Evolutionary conservation across 768 basidiomycete genomes (phyloP).

Genomic region (Agrocybe praecox): DNA sequence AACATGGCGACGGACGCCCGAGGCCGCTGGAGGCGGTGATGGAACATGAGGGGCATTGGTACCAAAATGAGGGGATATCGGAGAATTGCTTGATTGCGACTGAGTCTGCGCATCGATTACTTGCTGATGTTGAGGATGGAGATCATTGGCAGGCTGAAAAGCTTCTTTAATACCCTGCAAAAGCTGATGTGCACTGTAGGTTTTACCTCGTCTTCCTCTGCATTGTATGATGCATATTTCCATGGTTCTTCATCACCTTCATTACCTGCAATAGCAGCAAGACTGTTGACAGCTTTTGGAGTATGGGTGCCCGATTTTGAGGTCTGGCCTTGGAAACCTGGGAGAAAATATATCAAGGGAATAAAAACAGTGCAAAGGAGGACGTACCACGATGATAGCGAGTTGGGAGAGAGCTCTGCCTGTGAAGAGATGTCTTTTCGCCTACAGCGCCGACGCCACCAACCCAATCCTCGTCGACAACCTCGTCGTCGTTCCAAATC

Average conservation of each 20-base stretch:
- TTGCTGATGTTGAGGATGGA: conserved; percentile 44
- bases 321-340: conserved; percentile 55
- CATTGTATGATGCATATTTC: conserved; percentile 64
- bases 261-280: conserved; percentile 83
- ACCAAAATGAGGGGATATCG: conserved; percentile 65
- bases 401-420: conserved; percentile 81
- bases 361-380: conserved; percentile 15
- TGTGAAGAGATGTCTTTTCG: conserved; percentile 77
- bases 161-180: conserved; percentile 10
- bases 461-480: conserved; percentile 80
- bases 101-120: conserved; percentile 47
- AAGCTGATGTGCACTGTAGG: conserved; percentile 6
- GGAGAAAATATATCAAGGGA: conserved; percentile 16
- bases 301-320: conserved; percentile 64
- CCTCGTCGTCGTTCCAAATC: conserved; percentile 74
- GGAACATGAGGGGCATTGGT: conserved; percentile 48
- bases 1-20: conserved; percentile 77
- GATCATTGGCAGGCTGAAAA: conserved; percentile 28
- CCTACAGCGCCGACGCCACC: conserved; percentile 83
- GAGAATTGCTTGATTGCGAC: conserved; percentile 44
- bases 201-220: conserved; percentile 69
- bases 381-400: conserved; percentile 73
- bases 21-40: conserved; percentile 71
- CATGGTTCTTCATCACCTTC: conserved; percentile 90
- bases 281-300: conserved; percentile 77